Conservation (phyloP, 331 rosid species). For the Quercus lobata region DNA sequence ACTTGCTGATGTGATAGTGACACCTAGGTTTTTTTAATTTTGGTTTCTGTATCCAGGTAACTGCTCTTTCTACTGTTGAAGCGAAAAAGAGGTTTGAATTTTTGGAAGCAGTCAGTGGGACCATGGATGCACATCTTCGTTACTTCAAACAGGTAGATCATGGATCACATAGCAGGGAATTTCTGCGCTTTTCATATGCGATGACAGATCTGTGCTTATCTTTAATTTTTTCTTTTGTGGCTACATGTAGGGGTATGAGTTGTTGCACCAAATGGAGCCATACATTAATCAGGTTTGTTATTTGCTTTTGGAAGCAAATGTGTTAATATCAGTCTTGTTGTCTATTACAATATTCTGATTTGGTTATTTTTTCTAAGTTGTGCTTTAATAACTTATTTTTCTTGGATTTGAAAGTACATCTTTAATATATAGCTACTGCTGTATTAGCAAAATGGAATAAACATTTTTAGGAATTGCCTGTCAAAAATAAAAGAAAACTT, state of each 20-base stretch:
- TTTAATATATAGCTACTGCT: background rate
- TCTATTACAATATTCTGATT: background rate
- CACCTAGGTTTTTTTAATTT: background rate
- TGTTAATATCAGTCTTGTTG: background rate
- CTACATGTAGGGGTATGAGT: constrained; percentile 80
- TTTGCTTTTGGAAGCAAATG: background rate
- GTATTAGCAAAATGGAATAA: background rate
- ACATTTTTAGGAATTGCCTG: background rate
- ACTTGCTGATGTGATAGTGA: background rate
- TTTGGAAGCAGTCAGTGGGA: constrained; percentile 99
- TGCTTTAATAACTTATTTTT: background rate
- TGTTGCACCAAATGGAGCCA: constrained; percentile 99
- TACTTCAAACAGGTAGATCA: constrained; percentile 87
- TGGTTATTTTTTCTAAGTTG: background rate
- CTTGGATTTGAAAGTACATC: background rate
- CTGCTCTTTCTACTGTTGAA: constrained; percentile 91
- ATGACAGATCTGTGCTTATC: constrained; percentile 22
- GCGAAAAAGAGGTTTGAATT: constrained; percentile 97
- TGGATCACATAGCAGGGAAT: constrained; percentile 22
- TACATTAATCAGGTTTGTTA: constrained; percentile 90
- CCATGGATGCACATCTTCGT: constrained; percentile 99
- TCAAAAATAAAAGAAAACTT: background rate
- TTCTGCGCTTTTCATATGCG: constrained; percentile 9
- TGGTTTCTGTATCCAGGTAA: constrained; percentile 53
- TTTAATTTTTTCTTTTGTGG: constrained; percentile 6